Percentiles rank a stretch among this genome's conserved stretches.
These are phyloP conservation scores for Tulasnella sp. DNA, from an alignment of 768 basidiomycete species.

Conservation along the genomic window DNA sequence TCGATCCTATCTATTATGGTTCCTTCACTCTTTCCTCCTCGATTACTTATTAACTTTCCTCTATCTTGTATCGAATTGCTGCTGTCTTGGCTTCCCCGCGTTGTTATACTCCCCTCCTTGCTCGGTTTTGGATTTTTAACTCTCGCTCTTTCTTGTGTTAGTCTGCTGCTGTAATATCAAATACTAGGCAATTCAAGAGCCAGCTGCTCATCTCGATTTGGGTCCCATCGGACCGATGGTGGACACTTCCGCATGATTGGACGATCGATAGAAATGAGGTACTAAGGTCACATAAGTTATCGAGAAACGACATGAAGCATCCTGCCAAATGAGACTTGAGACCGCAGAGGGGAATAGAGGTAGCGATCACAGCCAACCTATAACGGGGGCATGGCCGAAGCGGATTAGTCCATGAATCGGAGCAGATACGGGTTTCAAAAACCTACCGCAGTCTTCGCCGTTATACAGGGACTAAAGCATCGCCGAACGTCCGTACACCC, in stretches of 20 bases:
- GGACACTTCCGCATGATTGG: too few relatives aligned
- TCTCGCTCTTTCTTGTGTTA: neutral
- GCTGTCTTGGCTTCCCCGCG: neutral
- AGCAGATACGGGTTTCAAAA: neutral
- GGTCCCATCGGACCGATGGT: too few relatives aligned
- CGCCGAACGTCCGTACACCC: slow-evolving; percentile 30
- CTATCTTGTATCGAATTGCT: neutral
- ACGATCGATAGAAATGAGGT: neutral
- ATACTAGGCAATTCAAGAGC: neutral
- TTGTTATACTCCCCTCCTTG: neutral
- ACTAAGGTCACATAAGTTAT: neutral
- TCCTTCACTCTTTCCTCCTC: neutral
- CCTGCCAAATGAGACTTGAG: neutral
- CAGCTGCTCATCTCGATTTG: neutral
- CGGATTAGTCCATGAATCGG: neutral
- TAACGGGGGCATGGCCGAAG: neutral
- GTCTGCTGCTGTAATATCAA: neutral
- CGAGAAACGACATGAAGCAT: neutral
- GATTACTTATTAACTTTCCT: neutral
- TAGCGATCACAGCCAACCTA: too few relatives aligned
- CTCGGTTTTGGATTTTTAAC: neutral
- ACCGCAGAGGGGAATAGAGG: neutral
- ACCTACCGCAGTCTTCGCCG: neutral
- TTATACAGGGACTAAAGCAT: slow-evolving; percentile 22
- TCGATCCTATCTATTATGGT: neutral